These are phyloP conservation scores for Boletus subcaerulescens DNA, from an alignment of 768 basidiomycete species.

Conservation along the genomic window DNA sequence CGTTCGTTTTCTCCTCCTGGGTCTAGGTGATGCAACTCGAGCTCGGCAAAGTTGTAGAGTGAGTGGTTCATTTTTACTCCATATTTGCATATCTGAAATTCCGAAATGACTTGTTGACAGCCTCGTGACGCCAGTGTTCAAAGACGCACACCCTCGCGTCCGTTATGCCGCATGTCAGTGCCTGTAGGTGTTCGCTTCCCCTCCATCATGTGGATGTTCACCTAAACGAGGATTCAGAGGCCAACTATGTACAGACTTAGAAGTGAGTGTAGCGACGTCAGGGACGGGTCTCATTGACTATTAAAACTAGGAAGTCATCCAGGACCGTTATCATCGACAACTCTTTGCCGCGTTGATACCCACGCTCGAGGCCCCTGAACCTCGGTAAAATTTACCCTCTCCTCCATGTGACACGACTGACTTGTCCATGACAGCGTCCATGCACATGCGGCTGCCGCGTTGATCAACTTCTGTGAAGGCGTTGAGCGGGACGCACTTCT, in stretches of 20 bases:
- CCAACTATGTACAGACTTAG: slow-evolving; percentile 86
- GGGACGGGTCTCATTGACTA: background rate
- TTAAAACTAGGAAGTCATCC: slow-evolving; percentile 63
- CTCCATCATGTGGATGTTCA: background rate
- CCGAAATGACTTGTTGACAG: slow-evolving; percentile 32
- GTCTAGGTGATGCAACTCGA: slow-evolving; percentile 74
- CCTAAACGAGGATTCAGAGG: slow-evolving; percentile 46
- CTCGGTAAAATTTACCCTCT: slow-evolving; percentile 43
- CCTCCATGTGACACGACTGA: background rate
- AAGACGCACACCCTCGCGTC: slow-evolving; percentile 73
- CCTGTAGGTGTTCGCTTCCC: slow-evolving; percentile 46
- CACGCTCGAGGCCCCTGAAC: slow-evolving; percentile 71
- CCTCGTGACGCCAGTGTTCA: slow-evolving; percentile 73
- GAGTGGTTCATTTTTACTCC: slow-evolving; percentile 23
- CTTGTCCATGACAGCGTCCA: slow-evolving; percentile 56
- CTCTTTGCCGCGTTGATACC: slow-evolving; percentile 70
- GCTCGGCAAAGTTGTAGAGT: slow-evolving; percentile 81
- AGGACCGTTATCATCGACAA: slow-evolving; percentile 62
- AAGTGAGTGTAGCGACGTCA: slow-evolving; percentile 43
- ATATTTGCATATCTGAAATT: background rate
- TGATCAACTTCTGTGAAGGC: slow-evolving; percentile 91
- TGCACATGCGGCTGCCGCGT: slow-evolving; percentile 80
- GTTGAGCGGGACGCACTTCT: slow-evolving; percentile 69
- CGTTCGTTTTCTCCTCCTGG: background rate
- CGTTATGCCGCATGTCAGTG: slow-evolving; percentile 83